Evolutionary conservation across 1,139 yeast genomes (phyloP).

Genomic region (Fermentozyma sake): DNA sequence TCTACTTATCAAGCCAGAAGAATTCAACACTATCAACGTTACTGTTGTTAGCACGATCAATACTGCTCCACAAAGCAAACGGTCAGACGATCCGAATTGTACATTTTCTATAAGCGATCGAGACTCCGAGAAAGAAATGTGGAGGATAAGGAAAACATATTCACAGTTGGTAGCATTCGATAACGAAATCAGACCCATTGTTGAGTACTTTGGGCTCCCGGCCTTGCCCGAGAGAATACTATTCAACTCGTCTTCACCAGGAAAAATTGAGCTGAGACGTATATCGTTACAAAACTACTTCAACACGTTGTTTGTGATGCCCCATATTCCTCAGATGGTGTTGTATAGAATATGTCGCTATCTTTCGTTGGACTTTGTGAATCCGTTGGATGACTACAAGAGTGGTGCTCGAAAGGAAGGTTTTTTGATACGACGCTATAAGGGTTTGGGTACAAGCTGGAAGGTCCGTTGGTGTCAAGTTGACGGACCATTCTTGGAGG

Average conservation of each 20-base stretch:
- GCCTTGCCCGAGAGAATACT: constrained; percentile 52
- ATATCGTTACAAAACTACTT: constrained; percentile 57
- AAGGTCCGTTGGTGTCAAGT: constrained; percentile 69
- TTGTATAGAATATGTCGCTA: constrained; percentile 57
- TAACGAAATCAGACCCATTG: constrained; percentile 48
- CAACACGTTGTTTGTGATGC: constrained; percentile 52
- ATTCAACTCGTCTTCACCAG: constrained; percentile 58
- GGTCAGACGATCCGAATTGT: constrained; percentile 54
- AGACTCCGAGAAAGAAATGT: constrained; percentile 58
- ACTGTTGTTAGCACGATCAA: constrained; percentile 56
- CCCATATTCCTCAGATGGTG: constrained; percentile 55
- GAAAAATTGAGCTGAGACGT: constrained; percentile 60
- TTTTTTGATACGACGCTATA: constrained; percentile 57
- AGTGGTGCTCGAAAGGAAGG: constrained; percentile 66
- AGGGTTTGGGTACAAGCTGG: constrained; percentile 62
- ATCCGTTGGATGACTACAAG: constrained; percentile 55
- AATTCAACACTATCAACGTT: constrained; percentile 58
- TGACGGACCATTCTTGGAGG: constrained; percentile 59
- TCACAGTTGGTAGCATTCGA: constrained; percentile 56
- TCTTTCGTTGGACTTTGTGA: constrained; percentile 64
- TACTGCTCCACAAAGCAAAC: constrained; percentile 30
- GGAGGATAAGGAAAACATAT: constrained; percentile 63
- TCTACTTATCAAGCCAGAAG: constrained; percentile 63
- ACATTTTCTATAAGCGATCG: constrained; percentile 60
- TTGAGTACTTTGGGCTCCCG: constrained; percentile 60